These are phyloP conservation scores for Nothophytophthora sp. DNA, from an alignment of 352 stramenopile species.

Conservation along the genomic window DNA sequence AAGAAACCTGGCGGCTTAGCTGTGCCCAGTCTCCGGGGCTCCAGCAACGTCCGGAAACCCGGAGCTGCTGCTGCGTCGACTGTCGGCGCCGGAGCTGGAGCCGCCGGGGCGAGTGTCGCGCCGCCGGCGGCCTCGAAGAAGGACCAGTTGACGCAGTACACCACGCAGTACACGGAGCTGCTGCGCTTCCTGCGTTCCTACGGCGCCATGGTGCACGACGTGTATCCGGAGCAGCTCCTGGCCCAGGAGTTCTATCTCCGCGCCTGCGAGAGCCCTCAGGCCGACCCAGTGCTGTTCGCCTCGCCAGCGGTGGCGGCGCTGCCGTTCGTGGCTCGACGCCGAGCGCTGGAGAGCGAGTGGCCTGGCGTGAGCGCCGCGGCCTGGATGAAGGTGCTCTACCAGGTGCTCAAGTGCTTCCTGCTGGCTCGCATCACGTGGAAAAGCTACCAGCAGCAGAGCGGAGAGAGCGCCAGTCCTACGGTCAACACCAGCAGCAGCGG, in stretches of 20 bases:
- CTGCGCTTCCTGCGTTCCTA: slow-evolving; percentile 93
- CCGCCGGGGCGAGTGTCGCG: no score
- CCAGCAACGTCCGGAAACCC: slow-evolving; percentile 14
- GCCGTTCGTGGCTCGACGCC: slow-evolving; percentile 55
- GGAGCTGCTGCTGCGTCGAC: no score
- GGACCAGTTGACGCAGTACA: slow-evolving; percentile 56
- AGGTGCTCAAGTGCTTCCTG: slow-evolving; percentile 94
- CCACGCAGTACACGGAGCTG: slow-evolving; percentile 82
- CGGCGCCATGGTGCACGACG: slow-evolving; percentile 89
- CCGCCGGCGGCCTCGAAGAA: slow-evolving; percentile 49
- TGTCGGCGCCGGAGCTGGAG: no score
- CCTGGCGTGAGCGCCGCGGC: slow-evolving; percentile 38
- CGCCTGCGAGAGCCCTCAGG: slow-evolving; percentile 67
- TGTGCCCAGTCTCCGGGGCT: slow-evolving; percentile 15
- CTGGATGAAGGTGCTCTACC: slow-evolving; percentile 90
- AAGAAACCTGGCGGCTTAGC: slow-evolving; percentile 68
- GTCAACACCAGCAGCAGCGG: slow-evolving; percentile 9
- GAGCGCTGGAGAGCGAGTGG: slow-evolving; percentile 65
- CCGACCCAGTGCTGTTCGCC: slow-evolving; percentile 48
- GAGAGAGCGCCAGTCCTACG: neutral
- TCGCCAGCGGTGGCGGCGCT: slow-evolving; percentile 33
- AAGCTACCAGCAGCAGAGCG: slow-evolving; percentile 50
- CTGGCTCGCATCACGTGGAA: slow-evolving; percentile 90
- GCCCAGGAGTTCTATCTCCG: slow-evolving; percentile 80
- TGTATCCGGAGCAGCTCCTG: slow-evolving; percentile 83